Percentiles rank a stretch among this genome's conserved stretches.
These are phyloP conservation scores for Massarina eburnea DNA, from an alignment of 2,329 filamentous ascomycete species.

Conservation along the genomic window DNA sequence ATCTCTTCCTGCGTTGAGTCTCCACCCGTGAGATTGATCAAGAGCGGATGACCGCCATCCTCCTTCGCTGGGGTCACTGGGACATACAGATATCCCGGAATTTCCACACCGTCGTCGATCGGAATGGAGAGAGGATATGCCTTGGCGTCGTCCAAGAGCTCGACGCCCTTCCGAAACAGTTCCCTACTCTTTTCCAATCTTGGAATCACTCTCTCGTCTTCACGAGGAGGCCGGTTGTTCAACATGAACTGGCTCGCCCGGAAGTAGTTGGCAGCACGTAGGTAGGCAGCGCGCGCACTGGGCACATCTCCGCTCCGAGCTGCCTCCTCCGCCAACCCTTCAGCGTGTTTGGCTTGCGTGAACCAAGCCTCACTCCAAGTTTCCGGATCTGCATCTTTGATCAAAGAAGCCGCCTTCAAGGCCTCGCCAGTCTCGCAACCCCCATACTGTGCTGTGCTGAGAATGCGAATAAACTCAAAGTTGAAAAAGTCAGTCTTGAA, in stretches of 20 bases:
- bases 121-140: neutral
- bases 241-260: slow-evolving; percentile 5
- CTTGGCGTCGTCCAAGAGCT: neutral
- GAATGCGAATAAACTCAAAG: slow-evolving; percentile 12
- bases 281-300: slow-evolving; percentile 39
- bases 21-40: slow-evolving; percentile 6
- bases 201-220: neutral
- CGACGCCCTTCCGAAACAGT: neutral
- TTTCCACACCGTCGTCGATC: neutral
- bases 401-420: neutral
- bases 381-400: slow-evolving; percentile 40
- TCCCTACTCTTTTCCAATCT: neutral
- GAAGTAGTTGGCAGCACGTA: slow-evolving; percentile 34
- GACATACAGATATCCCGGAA: slow-evolving; percentile 6
- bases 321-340: neutral
- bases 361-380: slow-evolving; percentile 46
- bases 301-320: slow-evolving; percentile 18
- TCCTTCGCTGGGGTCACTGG: neutral
- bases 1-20: slow-evolving; percentile 15
- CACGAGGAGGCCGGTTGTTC: too few relatives aligned
- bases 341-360: slow-evolving; percentile 31
- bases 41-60: slow-evolving; percentile 1
- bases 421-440: slow-evolving; percentile 8
- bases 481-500: slow-evolving; percentile 1
- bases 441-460: slow-evolving; percentile 4